phyloP scores from a whole-genome alignment of 371 early-diverging fungal genomes.

The Caulochytrium protostelioides region DNA sequence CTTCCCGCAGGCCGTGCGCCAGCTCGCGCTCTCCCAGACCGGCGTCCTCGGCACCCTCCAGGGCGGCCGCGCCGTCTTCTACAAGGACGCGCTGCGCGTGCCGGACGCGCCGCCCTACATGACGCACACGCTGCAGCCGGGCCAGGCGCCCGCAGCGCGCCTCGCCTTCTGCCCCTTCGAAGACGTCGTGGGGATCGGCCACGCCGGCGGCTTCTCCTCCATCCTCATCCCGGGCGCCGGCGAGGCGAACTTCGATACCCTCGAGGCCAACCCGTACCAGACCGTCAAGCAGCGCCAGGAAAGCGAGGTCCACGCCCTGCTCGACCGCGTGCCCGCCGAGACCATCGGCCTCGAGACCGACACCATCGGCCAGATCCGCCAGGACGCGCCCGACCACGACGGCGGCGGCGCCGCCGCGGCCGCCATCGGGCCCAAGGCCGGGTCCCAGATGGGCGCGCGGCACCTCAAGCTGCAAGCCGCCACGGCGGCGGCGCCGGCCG shows the following conservation, averaged over 20 bases:
- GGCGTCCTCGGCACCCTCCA: slow-evolving; percentile 43
- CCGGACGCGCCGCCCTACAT: slow-evolving; percentile 73
- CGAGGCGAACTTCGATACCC: slow-evolving; percentile 88
- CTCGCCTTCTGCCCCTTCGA: slow-evolving; percentile 84
- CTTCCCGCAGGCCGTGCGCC: slow-evolving; percentile 47
- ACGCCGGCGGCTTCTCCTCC: slow-evolving; percentile 53
- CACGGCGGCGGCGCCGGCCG: too few species aligned
- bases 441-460: too few species aligned
- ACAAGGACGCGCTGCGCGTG: slow-evolving; percentile 53
- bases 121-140: slow-evolving; percentile 48
- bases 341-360: too few species aligned
- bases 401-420: too few species aligned
- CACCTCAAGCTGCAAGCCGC: too few species aligned
- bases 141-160: slow-evolving; percentile 27
- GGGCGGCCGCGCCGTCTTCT: background rate
- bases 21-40: slow-evolving; percentile 60
- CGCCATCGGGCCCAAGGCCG: too few species aligned
- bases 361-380: too few species aligned
- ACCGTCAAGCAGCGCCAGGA: slow-evolving; percentile 78
- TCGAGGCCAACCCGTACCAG: slow-evolving; percentile 88
- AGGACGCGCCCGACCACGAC: too few species aligned
- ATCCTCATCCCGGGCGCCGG: slow-evolving; percentile 87
- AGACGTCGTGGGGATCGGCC: slow-evolving; percentile 90
- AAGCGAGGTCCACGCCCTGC: slow-evolving; percentile 66
- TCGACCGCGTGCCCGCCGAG: slow-evolving; percentile 58